Conservation (phyloP, 2,329 filamentous ascomycete species). For the Calcarisporium arbuscula region DNA sequence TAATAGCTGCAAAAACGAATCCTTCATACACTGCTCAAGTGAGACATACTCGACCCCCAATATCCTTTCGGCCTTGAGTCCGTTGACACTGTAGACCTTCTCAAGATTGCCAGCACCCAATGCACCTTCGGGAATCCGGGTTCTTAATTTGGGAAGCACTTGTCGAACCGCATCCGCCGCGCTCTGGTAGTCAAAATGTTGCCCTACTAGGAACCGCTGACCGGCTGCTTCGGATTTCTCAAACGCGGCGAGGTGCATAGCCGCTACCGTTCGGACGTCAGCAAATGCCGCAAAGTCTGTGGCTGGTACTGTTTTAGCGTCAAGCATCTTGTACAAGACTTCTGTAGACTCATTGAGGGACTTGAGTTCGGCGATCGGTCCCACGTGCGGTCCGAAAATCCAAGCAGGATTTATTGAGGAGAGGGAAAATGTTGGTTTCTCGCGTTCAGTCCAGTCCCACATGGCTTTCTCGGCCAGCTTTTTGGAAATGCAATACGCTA, state of each 20-base stretch:
- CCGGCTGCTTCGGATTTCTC: conserved; percentile 47
- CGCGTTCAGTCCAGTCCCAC: conserved; percentile 40
- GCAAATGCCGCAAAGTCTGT: conserved; percentile 37
- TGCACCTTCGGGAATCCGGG: conserved; percentile 11
- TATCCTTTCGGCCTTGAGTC: conserved; percentile 29
- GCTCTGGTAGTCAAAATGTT: conserved; percentile 56
- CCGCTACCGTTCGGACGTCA: conserved; percentile 52
- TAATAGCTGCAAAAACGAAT: conserved; percentile 6
- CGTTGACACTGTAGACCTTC: conserved; percentile 37
- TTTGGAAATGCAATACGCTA: conserved; percentile 19
- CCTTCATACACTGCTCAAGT: conserved; percentile 23
- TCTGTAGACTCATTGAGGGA: conserved; percentile 13
- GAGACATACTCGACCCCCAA: conserved; percentile 53
- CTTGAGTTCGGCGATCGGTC: conserved; percentile 8
- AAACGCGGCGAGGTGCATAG: conserved; percentile 52
- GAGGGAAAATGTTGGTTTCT: conserved; percentile 48
- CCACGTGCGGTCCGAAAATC: conserved; percentile 52
- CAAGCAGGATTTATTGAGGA: conserved; percentile 56
- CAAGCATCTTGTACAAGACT: conserved; percentile 11
- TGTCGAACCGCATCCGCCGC: conserved; percentile 45
- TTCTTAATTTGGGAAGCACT: conserved; percentile 41
- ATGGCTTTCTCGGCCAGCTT: conserved; percentile 61
- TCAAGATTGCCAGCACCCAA: conserved; percentile 12
- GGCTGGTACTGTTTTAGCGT: conserved; percentile 11
- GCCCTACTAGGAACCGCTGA: conserved; percentile 58